phyloP scores from a whole-genome alignment of 2,329 filamentous ascomycete genomes.

The Ophiostoma sp. region DNA sequence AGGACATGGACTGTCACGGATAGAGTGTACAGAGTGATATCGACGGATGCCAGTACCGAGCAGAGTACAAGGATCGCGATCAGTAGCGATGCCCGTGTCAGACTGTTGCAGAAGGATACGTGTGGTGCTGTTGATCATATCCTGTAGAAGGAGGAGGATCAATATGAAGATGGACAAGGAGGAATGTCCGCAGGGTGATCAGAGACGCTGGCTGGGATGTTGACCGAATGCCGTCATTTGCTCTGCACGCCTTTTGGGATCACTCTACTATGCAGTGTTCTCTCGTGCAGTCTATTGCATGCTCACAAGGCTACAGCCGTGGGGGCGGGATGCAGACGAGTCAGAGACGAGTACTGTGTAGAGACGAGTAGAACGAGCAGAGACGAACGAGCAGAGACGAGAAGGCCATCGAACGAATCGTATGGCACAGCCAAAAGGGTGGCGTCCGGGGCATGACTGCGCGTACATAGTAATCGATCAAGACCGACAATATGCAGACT shows the following conservation, averaged over 20 bases:
- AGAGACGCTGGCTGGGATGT: too few species aligned
- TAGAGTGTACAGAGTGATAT: neutral
- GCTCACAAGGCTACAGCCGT: neutral
- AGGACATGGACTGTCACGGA: neutral
- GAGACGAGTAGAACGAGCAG: too few species aligned
- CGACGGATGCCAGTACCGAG: neutral
- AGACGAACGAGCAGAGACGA: neutral
- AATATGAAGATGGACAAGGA: too few species aligned
- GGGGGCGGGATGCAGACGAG: neutral
- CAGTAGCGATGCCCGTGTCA: neutral
- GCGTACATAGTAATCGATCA: neutral
- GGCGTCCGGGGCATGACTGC: neutral
- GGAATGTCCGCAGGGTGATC: neutral
- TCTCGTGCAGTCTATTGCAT: neutral
- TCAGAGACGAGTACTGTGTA: neutral
- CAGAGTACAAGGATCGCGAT: neutral
- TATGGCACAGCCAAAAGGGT: neutral
- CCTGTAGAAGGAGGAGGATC: neutral
- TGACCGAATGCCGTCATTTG: too few species aligned
- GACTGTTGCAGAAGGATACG: too few species aligned
- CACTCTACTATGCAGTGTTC: neutral
- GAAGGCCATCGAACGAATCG: neutral
- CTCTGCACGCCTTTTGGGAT: too few species aligned
- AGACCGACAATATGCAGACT: neutral
- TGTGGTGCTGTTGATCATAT: neutral